Conservation (phyloP, 2,329 filamentous ascomycete genomes). For the Colletotrichum shisoi region DNA sequence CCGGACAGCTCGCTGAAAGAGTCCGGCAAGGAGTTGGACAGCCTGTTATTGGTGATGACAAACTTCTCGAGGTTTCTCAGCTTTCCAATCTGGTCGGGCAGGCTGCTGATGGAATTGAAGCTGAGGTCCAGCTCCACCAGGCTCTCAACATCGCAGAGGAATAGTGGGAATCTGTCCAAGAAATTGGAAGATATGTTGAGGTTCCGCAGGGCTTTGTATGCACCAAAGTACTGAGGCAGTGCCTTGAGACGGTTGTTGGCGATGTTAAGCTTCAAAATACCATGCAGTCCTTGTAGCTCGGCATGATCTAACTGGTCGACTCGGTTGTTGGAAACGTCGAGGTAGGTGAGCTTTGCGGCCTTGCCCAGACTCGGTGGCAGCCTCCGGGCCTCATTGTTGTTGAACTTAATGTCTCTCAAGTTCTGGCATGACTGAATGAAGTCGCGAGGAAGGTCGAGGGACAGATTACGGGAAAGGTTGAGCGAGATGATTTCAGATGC, state of each 20-base stretch:
- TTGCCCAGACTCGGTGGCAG: slow-evolving; percentile 84
- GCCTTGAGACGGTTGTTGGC: slow-evolving; percentile 88
- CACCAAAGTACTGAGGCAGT: slow-evolving; percentile 82
- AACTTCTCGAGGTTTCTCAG: slow-evolving; percentile 84
- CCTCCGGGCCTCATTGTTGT: slow-evolving; percentile 89
- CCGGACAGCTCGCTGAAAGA: slow-evolving; percentile 77
- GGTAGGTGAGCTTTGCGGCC: slow-evolving; percentile 80
- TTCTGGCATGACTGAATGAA: slow-evolving; percentile 94
- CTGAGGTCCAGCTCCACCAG: slow-evolving; percentile 94
- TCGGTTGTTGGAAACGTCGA: slow-evolving; percentile 95
- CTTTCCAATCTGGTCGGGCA: slow-evolving; percentile 81
- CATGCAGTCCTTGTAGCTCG: slow-evolving; percentile 76
- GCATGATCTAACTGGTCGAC: slow-evolving; percentile 87
- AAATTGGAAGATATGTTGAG: slow-evolving; percentile 95
- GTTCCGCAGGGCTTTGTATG: slow-evolving; percentile 79
- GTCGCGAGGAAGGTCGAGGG: slow-evolving; percentile 90
- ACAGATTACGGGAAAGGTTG: slow-evolving; percentile 91
- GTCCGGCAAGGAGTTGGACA: slow-evolving; percentile 76
- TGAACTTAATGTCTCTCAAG: slow-evolving; percentile 93
- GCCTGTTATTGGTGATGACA: slow-evolving; percentile 93
- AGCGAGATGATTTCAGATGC: slow-evolving; percentile 92
- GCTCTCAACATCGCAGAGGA: slow-evolving; percentile 81
- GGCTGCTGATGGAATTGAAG: slow-evolving; percentile 85
- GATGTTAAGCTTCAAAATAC: slow-evolving; percentile 86
- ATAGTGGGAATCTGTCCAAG: slow-evolving; percentile 82